Evolutionary conservation across 495 filamentous ascomycete genomes (phyloP), one percentile per base, ranked within the genome.

Genomic region (Copromyces sp.): DNA sequence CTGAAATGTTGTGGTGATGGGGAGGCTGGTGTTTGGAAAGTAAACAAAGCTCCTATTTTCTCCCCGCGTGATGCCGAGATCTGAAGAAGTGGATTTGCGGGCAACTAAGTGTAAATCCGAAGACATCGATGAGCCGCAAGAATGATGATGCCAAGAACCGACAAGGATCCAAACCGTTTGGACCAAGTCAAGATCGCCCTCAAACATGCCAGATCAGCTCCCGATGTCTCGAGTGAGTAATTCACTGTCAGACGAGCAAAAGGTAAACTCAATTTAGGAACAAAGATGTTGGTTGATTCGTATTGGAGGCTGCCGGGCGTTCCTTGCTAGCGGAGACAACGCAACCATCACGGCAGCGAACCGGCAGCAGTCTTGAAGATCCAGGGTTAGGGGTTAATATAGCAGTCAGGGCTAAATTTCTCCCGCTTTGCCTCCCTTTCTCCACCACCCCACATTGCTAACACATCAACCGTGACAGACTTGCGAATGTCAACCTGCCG

Each of bases 361-460:
- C 53, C 29, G 29, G 53, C 53, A 35, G 24, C 53, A 32, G 14
- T 8, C 8, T 65, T 17, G 14, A 17, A 35, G 29, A 65, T 65
- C 53, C 53, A 17, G 53, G 53, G 53, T 65, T 65, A 65, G 53
- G 53, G 53, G 29, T 16, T 65, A 65, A 12, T 3, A 14, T 37
- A 14, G 5, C 12, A 8, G 20, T 44, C 76, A 79, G 80, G 80
- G 80, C 78, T 79, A 81, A 80, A 80, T 78, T 81, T 81, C 69
- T 78, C 78, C 80, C 80, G 79, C 40, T 29, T 71, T 42, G 44
- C 74, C 69, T 70, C 74, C 69, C 24, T 32, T 71, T 41, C 70
- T 44, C 73, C 69, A 68, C 61, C 17, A 65, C 77, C 75, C 77
- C 75, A 76, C 75, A 74, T 61, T 76, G 24, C 24, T 24, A 24